phyloP scores from a whole-genome alignment of 495 filamentous ascomycete genomes.

The Talaromyces wortmannii region DNA sequence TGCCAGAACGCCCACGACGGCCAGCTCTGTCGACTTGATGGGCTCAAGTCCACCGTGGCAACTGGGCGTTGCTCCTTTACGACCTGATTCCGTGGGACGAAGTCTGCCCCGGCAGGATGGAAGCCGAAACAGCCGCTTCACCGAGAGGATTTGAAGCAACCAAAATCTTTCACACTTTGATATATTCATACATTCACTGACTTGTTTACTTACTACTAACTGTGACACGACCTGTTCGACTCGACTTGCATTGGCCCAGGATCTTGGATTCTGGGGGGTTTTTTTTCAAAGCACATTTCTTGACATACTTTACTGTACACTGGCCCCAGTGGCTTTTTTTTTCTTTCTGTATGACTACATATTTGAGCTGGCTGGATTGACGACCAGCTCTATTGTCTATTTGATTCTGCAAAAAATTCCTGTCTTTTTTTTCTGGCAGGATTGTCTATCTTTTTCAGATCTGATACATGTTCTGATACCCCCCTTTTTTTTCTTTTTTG shows the following conservation, averaged over 20 bases:
- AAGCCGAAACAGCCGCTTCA: conserved; percentile 49
- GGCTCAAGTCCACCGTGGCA: conserved; percentile 17
- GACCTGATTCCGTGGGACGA: conserved; percentile 41
- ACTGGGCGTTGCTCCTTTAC: conserved; percentile 17
- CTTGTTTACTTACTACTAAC: no score
- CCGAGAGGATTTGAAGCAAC: conserved; percentile 27
- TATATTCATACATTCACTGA: not conserved
- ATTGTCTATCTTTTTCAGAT: not conserved
- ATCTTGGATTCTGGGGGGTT: no score
- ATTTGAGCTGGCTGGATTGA: no score
- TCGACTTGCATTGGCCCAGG: no score
- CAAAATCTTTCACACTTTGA: not conserved
- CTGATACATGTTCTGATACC: not conserved
- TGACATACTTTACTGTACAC: no score
- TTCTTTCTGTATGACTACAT: no score
- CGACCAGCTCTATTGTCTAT: not conserved
- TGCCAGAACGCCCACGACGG: conserved; percentile 41
- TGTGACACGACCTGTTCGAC: no score
- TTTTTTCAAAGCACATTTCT: no score
- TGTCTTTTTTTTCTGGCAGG: not conserved
- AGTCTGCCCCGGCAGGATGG: conserved; percentile 49
- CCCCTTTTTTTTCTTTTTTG: not conserved
- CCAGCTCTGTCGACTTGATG: conserved; percentile 18
- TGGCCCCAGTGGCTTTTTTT: no score
- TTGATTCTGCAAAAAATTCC: not conserved